Conservation (phyloP, 2,329 filamentous ascomycete species). For the Furcasterigmium furcatum region DNA sequence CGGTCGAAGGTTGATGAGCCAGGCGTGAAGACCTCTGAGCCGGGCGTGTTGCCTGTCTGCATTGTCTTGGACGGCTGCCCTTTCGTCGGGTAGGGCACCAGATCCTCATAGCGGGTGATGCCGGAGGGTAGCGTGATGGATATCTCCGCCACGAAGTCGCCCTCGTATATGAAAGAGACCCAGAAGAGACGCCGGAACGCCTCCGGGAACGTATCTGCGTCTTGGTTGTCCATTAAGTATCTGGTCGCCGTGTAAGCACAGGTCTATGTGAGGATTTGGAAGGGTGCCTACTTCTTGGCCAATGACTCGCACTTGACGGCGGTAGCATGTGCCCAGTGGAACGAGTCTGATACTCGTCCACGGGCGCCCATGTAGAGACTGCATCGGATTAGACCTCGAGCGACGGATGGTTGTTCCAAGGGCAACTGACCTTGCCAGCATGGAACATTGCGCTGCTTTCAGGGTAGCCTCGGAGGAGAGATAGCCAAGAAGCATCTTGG, state of each 20-base stretch:
- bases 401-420: no score
- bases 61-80: background rate
- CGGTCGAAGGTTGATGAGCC: background rate
- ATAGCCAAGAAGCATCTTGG: slow-evolving; percentile 15
- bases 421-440: slow-evolving; percentile 20
- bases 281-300: slow-evolving; percentile 7
- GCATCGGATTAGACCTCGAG: no score
- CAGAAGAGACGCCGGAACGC: slow-evolving; percentile 21
- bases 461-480: slow-evolving; percentile 15
- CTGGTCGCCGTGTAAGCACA: background rate
- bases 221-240: background rate
- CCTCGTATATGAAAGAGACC: slow-evolving; percentile 24
- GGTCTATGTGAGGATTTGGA: background rate
- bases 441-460: slow-evolving; percentile 19
- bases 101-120: slow-evolving; percentile 21
- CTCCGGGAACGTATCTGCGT: slow-evolving; percentile 7
- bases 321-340: slow-evolving; percentile 19
- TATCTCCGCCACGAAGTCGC: slow-evolving; percentile 24
- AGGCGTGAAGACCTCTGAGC: background rate
- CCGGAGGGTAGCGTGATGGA: slow-evolving; percentile 21
- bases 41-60: background rate
- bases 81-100: slow-evolving; percentile 17
- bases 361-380: slow-evolving; percentile 20
- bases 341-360: slow-evolving; percentile 17
- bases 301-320: slow-evolving; percentile 23